phyloP scores from a whole-genome alignment of 169 alveolate species.

The Eimeria necatrix region DNA sequence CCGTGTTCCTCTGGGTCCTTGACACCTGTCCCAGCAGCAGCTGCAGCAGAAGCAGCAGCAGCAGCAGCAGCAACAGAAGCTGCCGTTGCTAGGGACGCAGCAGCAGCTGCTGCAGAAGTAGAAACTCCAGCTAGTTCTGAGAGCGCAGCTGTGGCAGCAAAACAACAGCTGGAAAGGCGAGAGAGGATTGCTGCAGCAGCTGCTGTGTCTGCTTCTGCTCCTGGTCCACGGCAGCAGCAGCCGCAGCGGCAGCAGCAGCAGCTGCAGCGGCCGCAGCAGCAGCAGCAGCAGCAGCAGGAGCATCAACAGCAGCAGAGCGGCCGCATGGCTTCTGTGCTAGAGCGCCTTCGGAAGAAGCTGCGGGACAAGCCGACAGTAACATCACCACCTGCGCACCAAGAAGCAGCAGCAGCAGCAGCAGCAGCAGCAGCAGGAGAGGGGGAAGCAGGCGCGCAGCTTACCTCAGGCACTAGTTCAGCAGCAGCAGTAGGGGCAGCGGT shows the following conservation, averaged over 20 bases:
- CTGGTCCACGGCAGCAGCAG: constrained; percentile 6
- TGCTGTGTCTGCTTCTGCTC: not conserved
- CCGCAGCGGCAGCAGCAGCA: not conserved
- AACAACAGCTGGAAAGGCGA: too few relatives aligned
- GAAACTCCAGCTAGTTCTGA: not conserved
- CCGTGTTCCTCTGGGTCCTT: not conserved
- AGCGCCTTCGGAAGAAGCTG: constrained; percentile 51
- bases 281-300: constrained; percentile 35
- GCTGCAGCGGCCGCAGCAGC: constrained; percentile 26
- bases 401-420: constrained; percentile 49
- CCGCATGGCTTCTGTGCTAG: constrained; percentile 34
- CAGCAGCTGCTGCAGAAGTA: not conserved
- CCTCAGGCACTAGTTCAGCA: not conserved
- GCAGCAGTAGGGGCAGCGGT: constrained; percentile 13
- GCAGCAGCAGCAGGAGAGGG: constrained; percentile 17
- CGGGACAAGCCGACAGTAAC: constrained; percentile 20
- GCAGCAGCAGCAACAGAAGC: not conserved
- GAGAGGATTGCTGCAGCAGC: not conserved
- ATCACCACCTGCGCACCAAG: not conserved
- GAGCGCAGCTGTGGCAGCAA: not conserved
- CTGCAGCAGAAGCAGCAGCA: not conserved
- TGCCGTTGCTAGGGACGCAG: not conserved
- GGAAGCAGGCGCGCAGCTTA: not conserved
- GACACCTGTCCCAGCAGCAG: not conserved
- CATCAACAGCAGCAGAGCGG: not conserved